phyloP scores from a whole-genome alignment of 345 rosid genomes.

The Theobroma cacao region DNA sequence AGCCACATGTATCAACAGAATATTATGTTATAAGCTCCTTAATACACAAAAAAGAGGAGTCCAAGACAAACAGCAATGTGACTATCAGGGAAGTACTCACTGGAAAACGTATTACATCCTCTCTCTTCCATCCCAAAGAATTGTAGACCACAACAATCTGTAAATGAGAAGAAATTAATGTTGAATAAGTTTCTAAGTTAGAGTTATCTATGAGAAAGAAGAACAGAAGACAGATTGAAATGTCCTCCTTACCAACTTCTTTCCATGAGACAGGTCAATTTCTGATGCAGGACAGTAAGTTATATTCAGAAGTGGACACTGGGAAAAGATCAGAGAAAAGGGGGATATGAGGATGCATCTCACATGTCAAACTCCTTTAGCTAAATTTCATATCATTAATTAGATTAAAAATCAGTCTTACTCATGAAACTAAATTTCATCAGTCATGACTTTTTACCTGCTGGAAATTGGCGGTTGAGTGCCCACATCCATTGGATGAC shows the following conservation, averaged over 20 bases:
- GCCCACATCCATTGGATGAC: conserved; percentile 26
- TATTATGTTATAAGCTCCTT: not conserved
- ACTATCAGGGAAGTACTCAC: conserved; percentile 42
- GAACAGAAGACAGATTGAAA: conserved; percentile 1
- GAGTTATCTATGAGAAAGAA: conserved; percentile 12
- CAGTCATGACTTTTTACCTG: conserved; percentile 54
- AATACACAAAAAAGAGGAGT: not conserved
- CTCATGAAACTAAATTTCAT: not conserved
- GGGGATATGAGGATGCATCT: not conserved
- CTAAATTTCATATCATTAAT: conserved; percentile 6
- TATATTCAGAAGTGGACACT: conserved; percentile 96
- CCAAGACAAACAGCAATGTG: conserved; percentile 1
- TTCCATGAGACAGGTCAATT: conserved; percentile 49
- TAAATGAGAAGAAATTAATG: conserved; percentile 21
- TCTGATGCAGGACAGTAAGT: conserved; percentile 92
- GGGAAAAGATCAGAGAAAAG: conserved; percentile 13
- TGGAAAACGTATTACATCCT: conserved; percentile 77
- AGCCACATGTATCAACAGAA: conserved; percentile 1
- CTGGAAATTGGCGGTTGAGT: conserved; percentile 48
- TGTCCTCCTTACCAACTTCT: conserved; percentile 63
- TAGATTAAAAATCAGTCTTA: conserved; percentile 1
- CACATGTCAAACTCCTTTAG: conserved; percentile 16
- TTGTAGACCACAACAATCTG: conserved; percentile 83
- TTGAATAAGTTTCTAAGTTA: conserved; percentile 4
- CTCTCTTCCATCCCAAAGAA: conserved; percentile 95